Percentiles rank a stretch among this genome's conserved stretches.
These are phyloP conservation scores for Paracoccidioides brasiliensis DNA, from an alignment of 2,329 filamentous ascomycete species.

Conservation along the genomic window DNA sequence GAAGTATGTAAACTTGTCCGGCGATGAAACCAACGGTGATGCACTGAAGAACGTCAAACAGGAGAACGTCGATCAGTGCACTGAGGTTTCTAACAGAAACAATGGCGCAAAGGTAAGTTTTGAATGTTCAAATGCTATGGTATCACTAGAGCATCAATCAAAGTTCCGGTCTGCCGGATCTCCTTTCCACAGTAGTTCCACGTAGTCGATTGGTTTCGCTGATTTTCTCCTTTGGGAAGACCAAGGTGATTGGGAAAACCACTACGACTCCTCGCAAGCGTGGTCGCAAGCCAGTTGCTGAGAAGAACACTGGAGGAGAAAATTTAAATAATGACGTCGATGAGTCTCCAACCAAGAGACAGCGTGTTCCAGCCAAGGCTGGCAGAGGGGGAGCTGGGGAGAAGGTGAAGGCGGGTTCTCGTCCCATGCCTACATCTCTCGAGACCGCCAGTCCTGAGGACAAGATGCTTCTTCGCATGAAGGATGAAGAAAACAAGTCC, in stretches of 20 bases:
- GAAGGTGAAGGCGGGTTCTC: constrained; percentile 7
- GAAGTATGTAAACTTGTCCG: neutral
- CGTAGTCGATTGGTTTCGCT: neutral
- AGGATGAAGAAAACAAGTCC: constrained; percentile 14
- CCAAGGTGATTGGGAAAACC: neutral
- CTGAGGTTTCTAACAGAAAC: neutral
- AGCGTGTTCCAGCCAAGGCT: constrained; percentile 2
- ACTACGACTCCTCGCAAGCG: constrained; percentile 15
- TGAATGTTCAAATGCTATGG: neutral
- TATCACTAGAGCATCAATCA: neutral
- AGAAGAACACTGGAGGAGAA: neutral
- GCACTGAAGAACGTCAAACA: neutral
- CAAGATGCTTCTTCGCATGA: constrained; percentile 18
- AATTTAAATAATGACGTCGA: neutral
- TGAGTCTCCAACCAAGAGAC: constrained; percentile 6
- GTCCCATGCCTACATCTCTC: constrained; percentile 15
- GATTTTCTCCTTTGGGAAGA: neutral
- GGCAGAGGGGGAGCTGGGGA: neutral
- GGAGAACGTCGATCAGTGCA: neutral
- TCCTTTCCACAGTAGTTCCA: neutral
- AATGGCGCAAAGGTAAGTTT: neutral
- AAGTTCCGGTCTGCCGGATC: neutral
- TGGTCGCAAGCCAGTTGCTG: constrained; percentile 11
- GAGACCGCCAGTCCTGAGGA: constrained; percentile 14
- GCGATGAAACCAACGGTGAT: neutral